Evolutionary conservation across 2,329 filamentous ascomycete species (phyloP).

Genomic region (Trichoderma harzianum): DNA sequence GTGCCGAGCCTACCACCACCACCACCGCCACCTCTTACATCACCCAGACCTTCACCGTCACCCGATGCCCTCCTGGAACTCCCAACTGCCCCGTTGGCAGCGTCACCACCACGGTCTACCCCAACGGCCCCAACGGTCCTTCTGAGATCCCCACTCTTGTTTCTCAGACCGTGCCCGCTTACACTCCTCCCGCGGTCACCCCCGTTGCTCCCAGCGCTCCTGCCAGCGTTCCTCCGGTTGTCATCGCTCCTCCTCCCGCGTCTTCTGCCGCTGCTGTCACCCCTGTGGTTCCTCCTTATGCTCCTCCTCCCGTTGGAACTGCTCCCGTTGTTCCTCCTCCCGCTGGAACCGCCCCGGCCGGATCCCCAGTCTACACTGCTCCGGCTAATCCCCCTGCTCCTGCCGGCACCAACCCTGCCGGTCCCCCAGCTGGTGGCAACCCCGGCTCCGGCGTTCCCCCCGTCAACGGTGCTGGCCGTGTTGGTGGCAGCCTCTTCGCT

Average conservation of each 20-base stretch:
- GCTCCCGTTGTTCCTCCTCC: constrained; percentile 14
- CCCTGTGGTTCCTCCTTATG: not conserved
- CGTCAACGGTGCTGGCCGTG: constrained; percentile 31
- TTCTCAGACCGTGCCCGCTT: constrained; percentile 10
- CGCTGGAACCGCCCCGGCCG: constrained; percentile 9
- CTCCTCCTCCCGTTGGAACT: constrained; percentile 18
- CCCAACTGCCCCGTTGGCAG: constrained; percentile 32
- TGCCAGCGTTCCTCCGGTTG: constrained; percentile 1
- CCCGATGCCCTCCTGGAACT: constrained; percentile 29
- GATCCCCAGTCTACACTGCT: constrained; percentile 17
- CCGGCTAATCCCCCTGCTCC: constrained; percentile 29
- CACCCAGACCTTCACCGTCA: constrained; percentile 34
- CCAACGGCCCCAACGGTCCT: constrained; percentile 26
- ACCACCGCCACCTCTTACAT: constrained; percentile 27
- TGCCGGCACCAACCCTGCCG: constrained; percentile 8
- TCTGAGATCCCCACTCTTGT: constrained; percentile 27
- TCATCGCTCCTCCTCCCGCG: constrained; percentile 8
- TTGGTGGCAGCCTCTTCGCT: constrained; percentile 29
- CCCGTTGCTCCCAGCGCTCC: constrained; percentile 1
- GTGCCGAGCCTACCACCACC: constrained; percentile 14
- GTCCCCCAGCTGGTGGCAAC: constrained; percentile 2
- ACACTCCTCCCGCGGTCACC: not conserved
- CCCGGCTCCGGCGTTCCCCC: not conserved
- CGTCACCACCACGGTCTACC: constrained; percentile 29
- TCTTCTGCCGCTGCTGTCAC: not conserved